Conservation (phyloP, 805 yeast species). For the Debaryomyces hansenii region DNA sequence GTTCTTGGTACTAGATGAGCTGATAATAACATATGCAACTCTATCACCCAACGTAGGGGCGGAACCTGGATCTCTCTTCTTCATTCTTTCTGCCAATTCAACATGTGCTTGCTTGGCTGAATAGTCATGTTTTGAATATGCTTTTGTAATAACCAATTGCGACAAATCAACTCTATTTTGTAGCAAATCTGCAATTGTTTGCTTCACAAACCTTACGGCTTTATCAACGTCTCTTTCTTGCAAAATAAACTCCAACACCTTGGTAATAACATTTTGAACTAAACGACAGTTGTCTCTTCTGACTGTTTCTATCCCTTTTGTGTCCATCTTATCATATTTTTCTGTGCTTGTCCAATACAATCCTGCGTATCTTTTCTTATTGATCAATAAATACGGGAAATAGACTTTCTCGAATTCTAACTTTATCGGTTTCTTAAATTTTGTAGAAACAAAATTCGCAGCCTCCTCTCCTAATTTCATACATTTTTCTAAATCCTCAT, state of each 20-base stretch:
- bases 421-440: slow-evolving; percentile 83
- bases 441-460: slow-evolving; percentile 79
- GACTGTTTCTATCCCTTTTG: slow-evolving; percentile 97
- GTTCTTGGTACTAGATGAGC: slow-evolving; percentile 77
- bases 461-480: slow-evolving; percentile 95
- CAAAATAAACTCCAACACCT: slow-evolving; percentile 78
- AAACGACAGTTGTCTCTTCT: slow-evolving; percentile 95
- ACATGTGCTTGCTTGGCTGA: slow-evolving; percentile 97
- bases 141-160: slow-evolving; percentile 90
- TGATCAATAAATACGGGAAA: slow-evolving; percentile 89
- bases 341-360: slow-evolving; percentile 91
- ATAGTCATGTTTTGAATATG: slow-evolving; percentile 84
- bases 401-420: slow-evolving; percentile 96
- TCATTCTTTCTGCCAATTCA: slow-evolving; percentile 93
- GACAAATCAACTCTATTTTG: slow-evolving; percentile 93
- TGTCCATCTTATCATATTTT: slow-evolving; percentile 95
- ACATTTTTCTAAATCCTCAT: slow-evolving; percentile 71
- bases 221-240: slow-evolving; percentile 84
- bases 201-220: slow-evolving; percentile 83
- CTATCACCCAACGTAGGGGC: slow-evolving; percentile 98
- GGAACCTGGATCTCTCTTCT: slow-evolving; percentile 93
- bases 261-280: slow-evolving; percentile 92
- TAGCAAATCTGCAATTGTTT: slow-evolving; percentile 82
- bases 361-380: slow-evolving; percentile 97
- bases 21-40: slow-evolving; percentile 92